Conservation (phyloP, 202 grass and related monocot species). For the Saccharum hybrid region DNA sequence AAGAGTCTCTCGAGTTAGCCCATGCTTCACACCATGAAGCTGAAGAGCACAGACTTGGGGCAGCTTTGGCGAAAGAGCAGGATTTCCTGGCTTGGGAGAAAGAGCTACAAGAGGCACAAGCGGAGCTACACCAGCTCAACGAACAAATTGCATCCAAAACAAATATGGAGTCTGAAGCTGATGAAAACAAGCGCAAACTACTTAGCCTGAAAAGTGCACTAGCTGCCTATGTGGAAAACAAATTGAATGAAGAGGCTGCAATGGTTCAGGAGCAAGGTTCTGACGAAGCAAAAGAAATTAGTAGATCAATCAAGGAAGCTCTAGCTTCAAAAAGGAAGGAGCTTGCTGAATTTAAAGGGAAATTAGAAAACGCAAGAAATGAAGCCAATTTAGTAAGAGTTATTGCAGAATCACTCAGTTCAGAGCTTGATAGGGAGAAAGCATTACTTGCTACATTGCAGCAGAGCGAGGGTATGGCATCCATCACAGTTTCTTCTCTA, state of each 20-base stretch:
- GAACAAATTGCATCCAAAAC: slow-evolving; percentile 61
- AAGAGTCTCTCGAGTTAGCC: slow-evolving; percentile 73
- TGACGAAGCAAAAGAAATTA: slow-evolving; percentile 63
- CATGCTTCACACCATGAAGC: slow-evolving; percentile 78
- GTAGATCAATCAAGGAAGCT: slow-evolving; percentile 62
- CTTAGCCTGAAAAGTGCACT: slow-evolving; percentile 66
- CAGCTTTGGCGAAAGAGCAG: slow-evolving; percentile 74
- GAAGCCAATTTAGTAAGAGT: slow-evolving; percentile 63
- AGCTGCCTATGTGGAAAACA: slow-evolving; percentile 61
- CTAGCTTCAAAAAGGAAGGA: slow-evolving; percentile 69
- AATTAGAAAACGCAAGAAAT: slow-evolving; percentile 58
- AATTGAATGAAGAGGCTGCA: slow-evolving; percentile 60
- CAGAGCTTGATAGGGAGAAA: slow-evolving; percentile 77
- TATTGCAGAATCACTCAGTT: slow-evolving; percentile 59
- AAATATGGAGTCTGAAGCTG: slow-evolving; percentile 53
- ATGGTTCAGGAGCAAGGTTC: slow-evolving; percentile 49
- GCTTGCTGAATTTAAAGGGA: slow-evolving; percentile 69
- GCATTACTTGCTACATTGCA: slow-evolving; percentile 69
- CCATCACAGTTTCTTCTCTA: slow-evolving; percentile 78
- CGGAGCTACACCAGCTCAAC: slow-evolving; percentile 65
- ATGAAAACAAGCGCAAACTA: slow-evolving; percentile 55
- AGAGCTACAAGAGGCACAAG: slow-evolving; percentile 74
- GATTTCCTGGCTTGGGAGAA: slow-evolving; percentile 86
- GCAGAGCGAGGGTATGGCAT: slow-evolving; percentile 92
- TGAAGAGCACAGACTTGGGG: slow-evolving; percentile 83